A percentile compares a stretch with the other conserved stretches of the same genome.
Conservation (phyloP, 768 basidiomycete genomes). For the Dendrothele bispora region DNA sequence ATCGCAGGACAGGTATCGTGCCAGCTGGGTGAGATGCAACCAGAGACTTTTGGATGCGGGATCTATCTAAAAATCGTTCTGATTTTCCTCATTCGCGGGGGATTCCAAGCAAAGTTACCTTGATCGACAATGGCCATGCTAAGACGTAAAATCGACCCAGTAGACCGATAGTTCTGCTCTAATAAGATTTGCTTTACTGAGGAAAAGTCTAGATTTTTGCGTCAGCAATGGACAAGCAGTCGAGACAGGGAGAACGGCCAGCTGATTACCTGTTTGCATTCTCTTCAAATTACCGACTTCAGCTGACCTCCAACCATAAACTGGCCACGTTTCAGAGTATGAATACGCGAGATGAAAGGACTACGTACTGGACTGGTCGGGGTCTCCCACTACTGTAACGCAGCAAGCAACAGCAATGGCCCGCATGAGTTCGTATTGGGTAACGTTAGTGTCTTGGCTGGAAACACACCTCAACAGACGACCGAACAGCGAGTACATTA, state of each 20-base stretch:
- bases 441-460: slow-evolving; percentile 79
- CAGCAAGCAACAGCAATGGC: slow-evolving; percentile 56
- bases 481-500: background rate
- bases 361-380: slow-evolving; percentile 78
- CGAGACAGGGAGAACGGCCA: background rate
- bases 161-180: slow-evolving; percentile 88
- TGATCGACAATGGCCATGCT: slow-evolving; percentile 80
- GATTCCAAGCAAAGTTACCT: slow-evolving; percentile 44
- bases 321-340: slow-evolving; percentile 27
- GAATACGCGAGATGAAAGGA: background rate
- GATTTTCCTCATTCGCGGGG: too few species aligned
- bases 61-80: slow-evolving; percentile 52
- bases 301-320: slow-evolving; percentile 87
- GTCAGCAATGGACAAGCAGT: background rate
- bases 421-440: slow-evolving; percentile 80
- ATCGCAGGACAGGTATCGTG: slow-evolving; percentile 54
- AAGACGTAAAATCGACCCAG: slow-evolving; percentile 68
- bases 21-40: slow-evolving; percentile 68
- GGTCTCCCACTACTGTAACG: slow-evolving; percentile 85
- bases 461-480: background rate
- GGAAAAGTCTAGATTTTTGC: slow-evolving; percentile 53
- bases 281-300: slow-evolving; percentile 72
- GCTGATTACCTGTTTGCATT: slow-evolving; percentile 70
- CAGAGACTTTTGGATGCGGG: slow-evolving; percentile 72
- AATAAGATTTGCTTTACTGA: slow-evolving; percentile 67